Evolutionary conservation across 148 eudicot genomes (phyloP).

Genomic region (Silene uniflora): DNA sequence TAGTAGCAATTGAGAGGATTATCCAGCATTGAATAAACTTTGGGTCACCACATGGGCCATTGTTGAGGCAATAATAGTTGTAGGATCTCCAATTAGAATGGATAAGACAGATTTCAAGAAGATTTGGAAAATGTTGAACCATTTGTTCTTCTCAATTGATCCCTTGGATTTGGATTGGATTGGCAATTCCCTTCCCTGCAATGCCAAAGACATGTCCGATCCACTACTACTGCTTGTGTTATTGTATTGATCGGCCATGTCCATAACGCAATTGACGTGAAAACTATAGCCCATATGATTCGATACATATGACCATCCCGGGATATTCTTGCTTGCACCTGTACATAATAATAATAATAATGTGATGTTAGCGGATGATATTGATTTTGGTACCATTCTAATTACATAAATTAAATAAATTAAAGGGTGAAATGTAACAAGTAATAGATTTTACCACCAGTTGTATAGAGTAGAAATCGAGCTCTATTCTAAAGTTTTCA

Average conservation of each 20-base stretch:
- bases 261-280: slow-evolving; percentile 22
- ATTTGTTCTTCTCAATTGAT: not conserved
- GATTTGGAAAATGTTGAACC: slow-evolving; percentile 4
- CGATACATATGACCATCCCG: slow-evolving; percentile 11
- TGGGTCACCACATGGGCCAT: slow-evolving; percentile 17
- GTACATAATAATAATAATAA: too few species aligned
- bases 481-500: too few species aligned
- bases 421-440: too few species aligned
- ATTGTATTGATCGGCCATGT: slow-evolving; percentile 10
- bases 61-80: slow-evolving; percentile 17
- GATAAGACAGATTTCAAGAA: slow-evolving; percentile 12
- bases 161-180: not conserved
- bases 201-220: not conserved
- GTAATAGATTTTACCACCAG: too few species aligned
- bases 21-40: not conserved
- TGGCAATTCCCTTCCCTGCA: not conserved
- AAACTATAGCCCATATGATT: slow-evolving; percentile 10
- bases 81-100: slow-evolving; percentile 26
- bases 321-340: slow-evolving; percentile 12
- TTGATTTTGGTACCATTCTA: too few species aligned
- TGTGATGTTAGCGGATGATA: too few species aligned
- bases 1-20: too few species aligned
- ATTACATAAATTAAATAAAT: too few species aligned
- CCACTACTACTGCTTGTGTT: not conserved
- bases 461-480: too few species aligned